Evolutionary conservation across 495 filamentous ascomycete genomes (phyloP), one percentile per base, ranked within the genome.

Genomic region (Tuber brumale): DNA sequence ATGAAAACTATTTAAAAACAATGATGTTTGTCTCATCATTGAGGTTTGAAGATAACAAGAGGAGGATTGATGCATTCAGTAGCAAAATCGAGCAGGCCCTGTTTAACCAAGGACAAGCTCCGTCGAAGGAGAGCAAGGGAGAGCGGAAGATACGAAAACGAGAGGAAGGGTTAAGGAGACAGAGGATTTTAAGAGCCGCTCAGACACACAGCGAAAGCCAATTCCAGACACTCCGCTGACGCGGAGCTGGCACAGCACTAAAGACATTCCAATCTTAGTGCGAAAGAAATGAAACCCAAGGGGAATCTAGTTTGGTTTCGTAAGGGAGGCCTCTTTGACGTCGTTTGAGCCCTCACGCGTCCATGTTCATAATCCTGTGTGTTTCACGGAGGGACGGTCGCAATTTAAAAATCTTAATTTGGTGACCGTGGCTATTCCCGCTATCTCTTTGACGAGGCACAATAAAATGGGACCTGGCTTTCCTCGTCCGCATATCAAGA

Each of bases 11-110:
- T 70, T 85, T 97, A 19, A 83, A 84, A 39, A 88, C 86, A 78
- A 84, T 97, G 16, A 81, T 95, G 19, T 81, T 83, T 5, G 88
- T 95, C 57, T 90, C 91, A 9, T 94, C 95, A 80, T 88, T 93
- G 78, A 85, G 93, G 51, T 97, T 97, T 83, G 84, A 79, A 42
- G 89, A 92, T 76, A 98, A 97, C 80, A 81, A 81, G 37, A 89
- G 91, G 81, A 88, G 93, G 72, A 92, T 74, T 44, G 70, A 80
- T 44, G 69, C 27, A n/a, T 80, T 82, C 41, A 73, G 46, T 61
- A 19, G n/a, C 23, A 75, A 72, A 44, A 76, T 80, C 48, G 75
- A 73, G 39, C 69, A 71, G 71, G 48, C 35, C 43, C 43, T 82
- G 42, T 82, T 82, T 70, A 74, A 69, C 44, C 73, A 41, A 45